Percentiles rank a stretch among this genome's conserved stretches.
Conservation (phyloP, 2,329 filamentous ascomycete species). For the Colletotrichum eleusines region DNA sequence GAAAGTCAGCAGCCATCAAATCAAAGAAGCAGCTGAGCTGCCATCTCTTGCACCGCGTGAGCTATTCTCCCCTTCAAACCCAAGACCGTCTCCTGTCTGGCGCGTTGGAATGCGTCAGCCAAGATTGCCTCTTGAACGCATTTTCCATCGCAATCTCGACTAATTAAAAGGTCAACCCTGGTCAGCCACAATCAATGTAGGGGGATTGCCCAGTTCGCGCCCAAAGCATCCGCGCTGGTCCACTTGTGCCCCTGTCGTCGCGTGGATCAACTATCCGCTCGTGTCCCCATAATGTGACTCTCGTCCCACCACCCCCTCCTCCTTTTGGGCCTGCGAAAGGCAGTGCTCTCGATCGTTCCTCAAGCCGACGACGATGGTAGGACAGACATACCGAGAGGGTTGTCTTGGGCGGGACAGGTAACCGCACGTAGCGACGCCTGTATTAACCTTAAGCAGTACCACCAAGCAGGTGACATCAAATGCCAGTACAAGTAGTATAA, state of each 20-base stretch:
- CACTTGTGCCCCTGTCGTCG: background rate
- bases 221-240: conserved; percentile 15
- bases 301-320: too few species aligned
- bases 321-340: background rate
- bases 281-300: conserved; percentile 18
- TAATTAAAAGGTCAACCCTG: background rate
- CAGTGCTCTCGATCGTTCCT: conserved; percentile 21
- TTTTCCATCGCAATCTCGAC: conserved; percentile 10
- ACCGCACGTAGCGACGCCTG: conserved; percentile 9
- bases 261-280: conserved; percentile 27
- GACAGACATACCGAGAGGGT: background rate
- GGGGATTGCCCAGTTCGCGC: conserved; percentile 24
- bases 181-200: background rate
- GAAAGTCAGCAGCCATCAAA: background rate
- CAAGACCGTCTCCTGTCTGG: conserved; percentile 1
- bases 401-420: background rate
- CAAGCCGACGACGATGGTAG: conserved; percentile 19
- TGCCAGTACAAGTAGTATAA: too few species aligned
- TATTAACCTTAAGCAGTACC: background rate
- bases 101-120: conserved; percentile 30
- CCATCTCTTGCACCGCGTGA: conserved; percentile 9
- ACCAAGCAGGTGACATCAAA: conserved; percentile 25
- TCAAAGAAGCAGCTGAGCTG: background rate
- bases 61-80: conserved; percentile 13
- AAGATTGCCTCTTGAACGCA: conserved; percentile 10